A percentile compares a stretch with the other conserved stretches of the same genome.
Evolutionary conservation across 2,329 filamentous ascomycete genomes (phyloP).

Genomic region (Hypomyces perniciosus): DNA sequence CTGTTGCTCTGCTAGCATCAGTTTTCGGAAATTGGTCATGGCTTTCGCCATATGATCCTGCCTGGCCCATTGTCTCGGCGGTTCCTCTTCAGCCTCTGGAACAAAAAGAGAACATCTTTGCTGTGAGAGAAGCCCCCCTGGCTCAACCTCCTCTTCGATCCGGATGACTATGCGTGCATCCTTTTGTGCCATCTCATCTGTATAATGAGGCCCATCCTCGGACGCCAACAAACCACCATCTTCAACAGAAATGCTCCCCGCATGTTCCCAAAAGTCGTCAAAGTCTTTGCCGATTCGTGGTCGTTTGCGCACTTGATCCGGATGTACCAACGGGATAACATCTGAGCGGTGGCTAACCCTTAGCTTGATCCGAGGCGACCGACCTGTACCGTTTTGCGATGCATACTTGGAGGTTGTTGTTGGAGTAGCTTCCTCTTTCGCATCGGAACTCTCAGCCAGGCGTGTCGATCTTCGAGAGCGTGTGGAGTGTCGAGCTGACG

Average conservation of each 20-base stretch:
- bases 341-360: slow-evolving; percentile 31
- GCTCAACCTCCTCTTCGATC: slow-evolving; percentile 66
- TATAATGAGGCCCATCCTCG: slow-evolving; percentile 53
- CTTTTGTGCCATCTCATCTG: slow-evolving; percentile 54
- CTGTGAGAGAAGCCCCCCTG: slow-evolving; percentile 68
- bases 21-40: slow-evolving; percentile 69
- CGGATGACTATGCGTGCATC: slow-evolving; percentile 66
- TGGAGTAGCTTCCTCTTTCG: slow-evolving; percentile 12
- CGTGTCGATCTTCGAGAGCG: slow-evolving; percentile 40
- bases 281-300: slow-evolving; percentile 50
- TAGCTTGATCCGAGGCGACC: slow-evolving; percentile 44
- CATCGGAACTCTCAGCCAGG: slow-evolving; percentile 24
- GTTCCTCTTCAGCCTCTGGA: slow-evolving; percentile 67
- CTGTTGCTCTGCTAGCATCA: slow-evolving; percentile 73
- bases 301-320: slow-evolving; percentile 48
- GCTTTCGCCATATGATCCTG: slow-evolving; percentile 79
- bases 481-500: slow-evolving; percentile 33
- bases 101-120: slow-evolving; percentile 66
- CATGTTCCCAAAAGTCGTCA: slow-evolving; percentile 51
- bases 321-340: slow-evolving; percentile 52
- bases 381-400: slow-evolving; percentile 21
- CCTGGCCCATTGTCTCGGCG: slow-evolving; percentile 75
- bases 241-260: slow-evolving; percentile 46
- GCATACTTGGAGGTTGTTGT: slow-evolving; percentile 12
- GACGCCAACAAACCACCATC: slow-evolving; percentile 50